These are phyloP conservation scores for Ustilago crameri DNA, from an alignment of 1,284 basidiomycete species.

Conservation along the genomic window DNA sequence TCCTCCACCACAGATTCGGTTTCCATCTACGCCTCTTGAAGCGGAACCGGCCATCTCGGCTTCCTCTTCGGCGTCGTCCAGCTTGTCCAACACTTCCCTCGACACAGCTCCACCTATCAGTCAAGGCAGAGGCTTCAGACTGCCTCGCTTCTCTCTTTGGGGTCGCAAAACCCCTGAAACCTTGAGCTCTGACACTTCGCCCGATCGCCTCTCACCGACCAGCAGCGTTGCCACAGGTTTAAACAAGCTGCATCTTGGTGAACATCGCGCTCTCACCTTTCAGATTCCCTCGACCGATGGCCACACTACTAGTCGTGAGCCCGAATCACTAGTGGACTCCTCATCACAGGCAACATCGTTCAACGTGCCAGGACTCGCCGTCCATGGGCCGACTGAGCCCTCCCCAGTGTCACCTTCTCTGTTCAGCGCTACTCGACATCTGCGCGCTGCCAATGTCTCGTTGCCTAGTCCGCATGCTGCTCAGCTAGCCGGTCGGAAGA, in stretches of 20 bases:
- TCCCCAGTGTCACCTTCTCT: slow-evolving; percentile 8
- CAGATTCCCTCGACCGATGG: slow-evolving; percentile 7
- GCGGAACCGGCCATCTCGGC: slow-evolving; percentile 12
- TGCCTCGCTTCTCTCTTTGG: slow-evolving; percentile 38
- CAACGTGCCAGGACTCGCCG: slow-evolving; percentile 18
- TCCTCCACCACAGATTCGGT: slow-evolving; percentile 6
- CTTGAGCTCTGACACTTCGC: slow-evolving; percentile 3
- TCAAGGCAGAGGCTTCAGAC: slow-evolving; percentile 14
- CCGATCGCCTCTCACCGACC: not conserved
- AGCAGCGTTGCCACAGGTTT: slow-evolving; percentile 9
- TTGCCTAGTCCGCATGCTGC: too few species aligned
- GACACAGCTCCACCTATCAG: slow-evolving; percentile 14
- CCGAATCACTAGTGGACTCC: not conserved
- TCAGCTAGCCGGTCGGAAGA: not conserved
- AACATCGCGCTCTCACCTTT: slow-evolving; percentile 7
- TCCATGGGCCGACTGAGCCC: slow-evolving; percentile 4
- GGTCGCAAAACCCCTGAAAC: slow-evolving; percentile 22
- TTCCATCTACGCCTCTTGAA: slow-evolving; percentile 1
- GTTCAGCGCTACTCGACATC: slow-evolving; percentile 14
- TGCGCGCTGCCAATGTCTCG: slow-evolving; percentile 1
- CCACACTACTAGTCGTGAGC: not conserved
- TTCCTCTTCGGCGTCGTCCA: slow-evolving; percentile 24
- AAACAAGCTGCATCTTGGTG: slow-evolving; percentile 7
- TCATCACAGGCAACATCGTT: slow-evolving; percentile 1
- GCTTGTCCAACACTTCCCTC: slow-evolving; percentile 8